Evolutionary conservation across 768 basidiomycete genomes (phyloP), one percentile per base, ranked within the genome.

Genomic region (Flagelloscypha sp.): DNA sequence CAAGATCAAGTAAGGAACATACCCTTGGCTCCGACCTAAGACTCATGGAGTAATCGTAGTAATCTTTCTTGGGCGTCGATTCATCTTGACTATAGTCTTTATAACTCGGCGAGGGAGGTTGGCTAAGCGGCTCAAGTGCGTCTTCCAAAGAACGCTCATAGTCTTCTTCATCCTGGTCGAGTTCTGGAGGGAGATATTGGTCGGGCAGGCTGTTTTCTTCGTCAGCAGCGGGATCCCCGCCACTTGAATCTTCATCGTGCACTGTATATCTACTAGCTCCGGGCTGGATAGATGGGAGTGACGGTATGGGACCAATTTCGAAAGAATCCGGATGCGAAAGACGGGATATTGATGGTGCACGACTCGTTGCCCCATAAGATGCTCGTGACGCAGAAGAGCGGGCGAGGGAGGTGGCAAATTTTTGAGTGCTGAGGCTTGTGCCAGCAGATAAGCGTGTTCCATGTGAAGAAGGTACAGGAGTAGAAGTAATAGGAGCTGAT

Each of bases 11-110:
- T 20, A 29, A 29, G 27, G 28, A 20, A 54, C 64, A 28, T 44
- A 74, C 81, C 62, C 75, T 72, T 28, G 72, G 61, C 42, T 83
- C 79, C 4, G 79, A 68, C 32, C 67, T 71, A 20, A 84, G 55
- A 45, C 73, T 73, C 33, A 71, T 52, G 10, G 78, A 74, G 45
- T 75, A 77, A 41, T 79, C 78, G 27, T 65, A 63, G 16, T 62
- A 54, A 7, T 18, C 54, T 51, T 72, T 77, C 56, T 67, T 74
- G 8, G 68, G 69, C 3, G 66, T 70, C 30, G 61, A 58, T 24
- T 46, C 51, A 2, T 27, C 48, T 21, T 59, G 59, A 20, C 48
- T 54, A 43, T 44, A 56, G 36, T 65, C 57, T 9, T 62, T 58
- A 27, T 62, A 61, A 18, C 61, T 45, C 4, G 62, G 76, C 6